These are phyloP conservation scores for Trichophyton benhamiae DNA, from an alignment of 2,329 filamentous ascomycete genomes.

Conservation along the genomic window DNA sequence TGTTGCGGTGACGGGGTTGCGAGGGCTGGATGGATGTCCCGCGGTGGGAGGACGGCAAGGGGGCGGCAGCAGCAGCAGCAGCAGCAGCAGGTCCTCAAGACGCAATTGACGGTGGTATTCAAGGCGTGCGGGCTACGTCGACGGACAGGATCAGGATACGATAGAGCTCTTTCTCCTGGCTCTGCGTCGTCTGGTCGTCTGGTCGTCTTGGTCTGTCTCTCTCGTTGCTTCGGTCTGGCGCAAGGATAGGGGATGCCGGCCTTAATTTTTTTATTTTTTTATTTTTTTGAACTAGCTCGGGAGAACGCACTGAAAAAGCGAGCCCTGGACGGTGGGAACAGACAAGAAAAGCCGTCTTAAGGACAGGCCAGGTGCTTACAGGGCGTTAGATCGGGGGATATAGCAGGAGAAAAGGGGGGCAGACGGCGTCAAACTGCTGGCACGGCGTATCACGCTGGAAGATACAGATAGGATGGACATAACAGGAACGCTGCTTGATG, in stretches of 20 bases:
- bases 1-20: too few species aligned
- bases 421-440: background rate
- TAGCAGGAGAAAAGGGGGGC: background rate
- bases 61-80: too few species aligned
- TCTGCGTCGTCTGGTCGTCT: background rate
- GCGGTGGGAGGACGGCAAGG: too few species aligned
- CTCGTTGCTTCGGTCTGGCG: too few species aligned
- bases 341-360: background rate
- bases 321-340: background rate
- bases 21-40: too few species aligned
- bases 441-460: background rate
- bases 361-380: too few species aligned
- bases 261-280: background rate
- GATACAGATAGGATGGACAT: background rate
- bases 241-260: slow-evolving; percentile 5
- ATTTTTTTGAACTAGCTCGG: background rate
- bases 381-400: too few species aligned
- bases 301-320: background rate
- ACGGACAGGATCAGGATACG: background rate
- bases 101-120: background rate
- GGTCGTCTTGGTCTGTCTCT: background rate
- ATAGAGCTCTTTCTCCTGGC: background rate
- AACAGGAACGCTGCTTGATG: background rate
- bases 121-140: background rate
- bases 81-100: too few species aligned